These are phyloP conservation scores for Metarhizium album DNA, from an alignment of 2,329 filamentous ascomycete species.

Conservation along the genomic window DNA sequence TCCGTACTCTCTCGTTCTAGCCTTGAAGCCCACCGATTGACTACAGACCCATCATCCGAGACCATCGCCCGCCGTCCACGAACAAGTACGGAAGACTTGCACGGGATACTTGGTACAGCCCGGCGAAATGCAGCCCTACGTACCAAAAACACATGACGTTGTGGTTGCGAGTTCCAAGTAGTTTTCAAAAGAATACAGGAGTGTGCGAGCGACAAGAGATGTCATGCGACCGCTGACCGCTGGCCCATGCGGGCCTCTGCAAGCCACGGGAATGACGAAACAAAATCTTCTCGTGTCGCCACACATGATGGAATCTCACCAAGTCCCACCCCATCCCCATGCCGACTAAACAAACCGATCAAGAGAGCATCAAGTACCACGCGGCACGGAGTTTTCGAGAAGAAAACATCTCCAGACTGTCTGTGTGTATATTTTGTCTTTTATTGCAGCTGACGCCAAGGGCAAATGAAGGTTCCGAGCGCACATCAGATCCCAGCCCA, in stretches of 20 bases:
- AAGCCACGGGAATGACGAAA: background rate
- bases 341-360: too few species aligned
- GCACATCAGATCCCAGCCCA: background rate
- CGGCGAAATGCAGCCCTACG: background rate
- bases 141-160: background rate
- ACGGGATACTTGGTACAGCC: background rate
- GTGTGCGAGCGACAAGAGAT: too few species aligned
- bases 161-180: background rate
- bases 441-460: background rate
- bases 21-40: background rate
- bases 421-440: too few species aligned
- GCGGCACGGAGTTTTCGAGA: too few species aligned
- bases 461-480: background rate
- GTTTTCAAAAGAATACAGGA: too few species aligned
- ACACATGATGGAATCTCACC: background rate
- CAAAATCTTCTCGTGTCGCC: background rate
- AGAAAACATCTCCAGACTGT: too few species aligned
- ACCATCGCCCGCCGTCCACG: background rate
- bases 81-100: background rate
- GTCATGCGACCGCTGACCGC: too few species aligned
- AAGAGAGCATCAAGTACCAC: too few species aligned
- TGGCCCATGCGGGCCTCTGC: background rate
- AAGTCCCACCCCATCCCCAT: background rate
- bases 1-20: background rate
- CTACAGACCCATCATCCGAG: background rate